Evolutionary conservation across 495 filamentous ascomycete genomes (phyloP).

Genomic region (Xylona heveae): DNA sequence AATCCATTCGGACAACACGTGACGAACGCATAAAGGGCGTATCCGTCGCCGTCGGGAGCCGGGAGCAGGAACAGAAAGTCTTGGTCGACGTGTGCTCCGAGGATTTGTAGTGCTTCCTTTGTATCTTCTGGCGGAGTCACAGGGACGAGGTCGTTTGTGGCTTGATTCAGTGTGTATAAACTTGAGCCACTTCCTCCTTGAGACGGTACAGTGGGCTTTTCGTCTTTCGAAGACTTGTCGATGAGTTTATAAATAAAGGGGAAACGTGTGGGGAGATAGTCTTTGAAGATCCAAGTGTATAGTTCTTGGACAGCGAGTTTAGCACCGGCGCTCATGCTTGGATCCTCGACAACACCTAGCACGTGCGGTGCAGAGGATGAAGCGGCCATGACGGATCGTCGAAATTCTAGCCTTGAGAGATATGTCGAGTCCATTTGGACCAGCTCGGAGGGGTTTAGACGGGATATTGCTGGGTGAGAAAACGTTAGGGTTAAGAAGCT

Average conservation of each 20-base stretch:
- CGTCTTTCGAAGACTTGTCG: constrained; percentile 8
- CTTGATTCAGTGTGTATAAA: no score
- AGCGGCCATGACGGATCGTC: constrained; percentile 25
- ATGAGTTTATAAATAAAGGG: constrained; percentile 35
- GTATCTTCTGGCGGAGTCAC: constrained; percentile 13
- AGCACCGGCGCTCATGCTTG: constrained; percentile 18
- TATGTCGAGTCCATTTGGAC: constrained; percentile 49
- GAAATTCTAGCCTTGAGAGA: constrained; percentile 27
- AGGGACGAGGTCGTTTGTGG: constrained; percentile 23
- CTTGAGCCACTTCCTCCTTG: constrained; percentile 9
- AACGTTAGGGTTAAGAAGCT: constrained; percentile 23
- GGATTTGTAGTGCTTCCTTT: constrained; percentile 19
- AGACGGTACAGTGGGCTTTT: constrained; percentile 14
- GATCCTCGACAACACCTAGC: constrained; percentile 22
- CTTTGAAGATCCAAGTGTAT: constrained; percentile 38
- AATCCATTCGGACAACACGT: constrained; percentile 60
- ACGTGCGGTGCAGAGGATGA: no score
- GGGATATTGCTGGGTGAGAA: constrained; percentile 24
- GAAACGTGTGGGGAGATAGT: constrained; percentile 43
- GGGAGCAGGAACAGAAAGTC: constrained; percentile 60
- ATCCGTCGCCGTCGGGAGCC: constrained; percentile 23
- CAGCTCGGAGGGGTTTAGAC: constrained; percentile 31
- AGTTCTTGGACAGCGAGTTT: constrained; percentile 34
- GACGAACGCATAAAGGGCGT: constrained; percentile 43
- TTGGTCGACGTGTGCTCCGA: constrained; percentile 43